Conservation (phyloP, 176 grass and related monocot genomes). For the Oryza meyeriana region DNA sequence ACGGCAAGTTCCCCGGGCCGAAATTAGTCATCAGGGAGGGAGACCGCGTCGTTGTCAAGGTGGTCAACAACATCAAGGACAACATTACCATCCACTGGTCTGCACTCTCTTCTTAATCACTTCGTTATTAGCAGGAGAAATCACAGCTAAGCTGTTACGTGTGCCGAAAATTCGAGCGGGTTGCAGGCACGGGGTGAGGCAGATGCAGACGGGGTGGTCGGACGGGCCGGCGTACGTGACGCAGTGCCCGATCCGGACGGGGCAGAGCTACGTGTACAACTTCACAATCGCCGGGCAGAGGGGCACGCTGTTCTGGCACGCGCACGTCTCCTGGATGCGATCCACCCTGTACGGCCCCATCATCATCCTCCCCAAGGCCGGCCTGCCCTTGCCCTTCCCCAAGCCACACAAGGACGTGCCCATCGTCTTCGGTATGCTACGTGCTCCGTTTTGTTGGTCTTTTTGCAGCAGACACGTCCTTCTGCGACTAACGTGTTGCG, state of each 20-base stretch:
- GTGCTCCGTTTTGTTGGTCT: not conserved
- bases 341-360: slow-evolving; percentile 55
- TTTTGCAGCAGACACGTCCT: not conserved
- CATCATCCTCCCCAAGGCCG: slow-evolving; percentile 51
- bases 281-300: slow-evolving; percentile 57
- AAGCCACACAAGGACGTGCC: slow-evolving; percentile 58
- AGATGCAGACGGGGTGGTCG: slow-evolving; percentile 61
- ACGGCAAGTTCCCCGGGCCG: slow-evolving; percentile 66
- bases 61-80: slow-evolving; percentile 56
- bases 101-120: not conserved
- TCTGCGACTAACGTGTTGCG: not conserved
- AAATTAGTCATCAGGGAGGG: slow-evolving; percentile 54
- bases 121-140: not conserved
- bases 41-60: slow-evolving; percentile 59
- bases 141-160: not conserved
- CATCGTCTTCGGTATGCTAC: slow-evolving; percentile 41
- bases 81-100: slow-evolving; percentile 73
- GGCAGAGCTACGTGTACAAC: slow-evolving; percentile 57
- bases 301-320: slow-evolving; percentile 70
- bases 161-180: too few relatives aligned
- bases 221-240: slow-evolving; percentile 73
- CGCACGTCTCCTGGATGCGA: slow-evolving; percentile 64
- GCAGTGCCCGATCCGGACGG: slow-evolving; percentile 65
- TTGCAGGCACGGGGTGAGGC: slow-evolving; percentile 57
- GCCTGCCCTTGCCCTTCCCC: slow-evolving; percentile 58